Percentiles rank a stretch among this genome's conserved stretches.
Conservation (phyloP, 225 moss, liverwort and hornwort species). For the Lunularia cruciata region DNA sequence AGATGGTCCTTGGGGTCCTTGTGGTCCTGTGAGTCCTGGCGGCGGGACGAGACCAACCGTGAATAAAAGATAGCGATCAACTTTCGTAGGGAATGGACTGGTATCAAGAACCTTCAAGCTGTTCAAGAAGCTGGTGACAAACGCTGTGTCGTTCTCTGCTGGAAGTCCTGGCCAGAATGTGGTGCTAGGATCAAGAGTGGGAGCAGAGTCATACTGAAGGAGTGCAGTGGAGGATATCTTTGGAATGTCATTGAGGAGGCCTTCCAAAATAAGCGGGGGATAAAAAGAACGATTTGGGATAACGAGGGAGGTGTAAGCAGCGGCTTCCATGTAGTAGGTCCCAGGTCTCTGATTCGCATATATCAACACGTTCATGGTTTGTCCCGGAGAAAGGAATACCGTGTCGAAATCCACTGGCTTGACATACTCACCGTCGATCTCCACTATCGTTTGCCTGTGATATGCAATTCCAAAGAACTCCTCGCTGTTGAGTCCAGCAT, state of each 20-base stretch:
- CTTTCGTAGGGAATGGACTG: conserved; percentile 19
- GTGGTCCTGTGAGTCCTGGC: conserved; percentile 18
- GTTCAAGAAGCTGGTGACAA: neutral
- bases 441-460: conserved; percentile 34
- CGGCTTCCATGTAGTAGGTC: conserved; percentile 35
- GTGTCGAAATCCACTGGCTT: conserved; percentile 6
- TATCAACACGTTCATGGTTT: conserved; percentile 30
- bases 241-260: conserved; percentile 18
- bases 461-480: conserved; percentile 32
- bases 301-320: conserved; percentile 24
- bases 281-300: conserved; percentile 27
- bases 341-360: conserved; percentile 25
- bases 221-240: neutral
- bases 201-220: conserved; percentile 18
- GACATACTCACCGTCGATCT: conserved; percentile 22
- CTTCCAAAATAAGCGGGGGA: conserved; percentile 7
- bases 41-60: conserved; percentile 26
- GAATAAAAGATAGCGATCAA: conserved; percentile 36
- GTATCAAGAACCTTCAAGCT: conserved; percentile 26
- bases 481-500: conserved; percentile 35
- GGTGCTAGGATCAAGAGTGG: conserved; percentile 2
- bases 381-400: conserved; percentile 24
- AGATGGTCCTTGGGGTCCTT: conserved; percentile 25
- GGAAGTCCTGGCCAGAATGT: conserved; percentile 30
- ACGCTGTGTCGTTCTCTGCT: conserved; percentile 20